Evolutionary conservation across 257 asterid genomes (phyloP), one percentile per base, ranked within the genome.

Genomic region (Paulownia fortunei): DNA sequence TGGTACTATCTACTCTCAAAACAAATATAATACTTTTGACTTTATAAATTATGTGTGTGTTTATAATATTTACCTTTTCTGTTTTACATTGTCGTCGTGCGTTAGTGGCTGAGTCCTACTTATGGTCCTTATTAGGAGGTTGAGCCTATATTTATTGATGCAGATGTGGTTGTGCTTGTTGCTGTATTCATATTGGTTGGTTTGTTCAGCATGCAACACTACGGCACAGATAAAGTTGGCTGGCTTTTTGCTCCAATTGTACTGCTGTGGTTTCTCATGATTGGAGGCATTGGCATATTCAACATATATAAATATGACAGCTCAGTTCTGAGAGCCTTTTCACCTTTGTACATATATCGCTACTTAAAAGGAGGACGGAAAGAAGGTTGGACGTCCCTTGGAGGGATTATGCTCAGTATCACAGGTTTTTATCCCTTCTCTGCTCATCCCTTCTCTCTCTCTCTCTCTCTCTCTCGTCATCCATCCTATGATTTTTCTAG

Each of bases 181-280:
- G 92, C 98, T 69, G 98, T 89, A 65, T 63, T 88, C 76, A 89
- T 93, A 76, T 87, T 93, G 78, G 88, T 93, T 61, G 95, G 96
- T 61, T 84, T 93, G 76, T 93, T 93, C 83, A 87, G 96, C 81
- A 69, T 93, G 91, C 98, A 93, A 77, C 98, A 93, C 84, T 88
- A 89, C 46, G 98, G 98, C 63, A 91, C 97, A 13, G 98, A 91
- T 77, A 93, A 78, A 88, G 98, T 93, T 72, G 94, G 98, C 52
- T 91, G 92, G 98, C 91, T 93, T 61, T 93, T 91, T 85, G 98
- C 98, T 73, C 98, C 98, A 11, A 61, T 93, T 69, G 96, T 91
- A 55, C 89, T 93, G 52, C 84, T 93, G 44, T 93, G 98, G 97
- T 93, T 93, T 88, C 87, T 93, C 59, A 82, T 93, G 84, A 90